Base-by-base conservation (phyloP, 805 yeast genomes). In the Martiniozyma abietophila region DNA sequence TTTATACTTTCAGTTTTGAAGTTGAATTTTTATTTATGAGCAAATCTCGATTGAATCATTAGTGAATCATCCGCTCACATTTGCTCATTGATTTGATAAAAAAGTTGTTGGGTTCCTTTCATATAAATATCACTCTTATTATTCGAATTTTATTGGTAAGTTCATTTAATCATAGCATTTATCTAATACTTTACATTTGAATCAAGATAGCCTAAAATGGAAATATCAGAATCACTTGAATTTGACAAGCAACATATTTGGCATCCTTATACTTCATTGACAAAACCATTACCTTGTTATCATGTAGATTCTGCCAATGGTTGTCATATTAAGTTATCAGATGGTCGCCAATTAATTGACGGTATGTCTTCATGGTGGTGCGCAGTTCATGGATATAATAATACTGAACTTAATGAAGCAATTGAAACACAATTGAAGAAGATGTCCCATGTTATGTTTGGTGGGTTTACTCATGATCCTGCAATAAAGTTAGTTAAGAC, bases 331-430 rank as follows among this genome's bases (percentile, higher is more conserved):
- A 22, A 35, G 6, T 18, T 35, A 3, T 34, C 34, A 3, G 27
- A 27, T 11, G 39, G 39, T 11, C 31, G 31, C 16, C 9, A 10
- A 2, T 14, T 36, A 2, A 32, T 36, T 25, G 39, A 36, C 21
- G 39, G 36, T 9, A 31, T 36, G 35, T 32, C 36, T 12, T 36
- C 39, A 12, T 36, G 39, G 36, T 36, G 39, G 39, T 31, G 32
- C 1, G 39, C 39, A 4, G 18, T 31, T 23, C 39, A 36, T 36
- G 39, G 39, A 6, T 36, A 36, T 15, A 36, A 36, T 16, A 32
- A 36, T 21, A 36, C 39, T 2, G 39, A 36, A 11, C 28, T 36
- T 9, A 36, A 36, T 19, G 35, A 31, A 15, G 39, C 39, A 6
- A 36, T 36, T 4, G 24, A 7, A 8, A 20, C 14, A 7, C 39